Percentiles rank a stretch among this genome's conserved stretches.
Conservation (phyloP, 306 rosid species). For the Corylus heterophylla region DNA sequence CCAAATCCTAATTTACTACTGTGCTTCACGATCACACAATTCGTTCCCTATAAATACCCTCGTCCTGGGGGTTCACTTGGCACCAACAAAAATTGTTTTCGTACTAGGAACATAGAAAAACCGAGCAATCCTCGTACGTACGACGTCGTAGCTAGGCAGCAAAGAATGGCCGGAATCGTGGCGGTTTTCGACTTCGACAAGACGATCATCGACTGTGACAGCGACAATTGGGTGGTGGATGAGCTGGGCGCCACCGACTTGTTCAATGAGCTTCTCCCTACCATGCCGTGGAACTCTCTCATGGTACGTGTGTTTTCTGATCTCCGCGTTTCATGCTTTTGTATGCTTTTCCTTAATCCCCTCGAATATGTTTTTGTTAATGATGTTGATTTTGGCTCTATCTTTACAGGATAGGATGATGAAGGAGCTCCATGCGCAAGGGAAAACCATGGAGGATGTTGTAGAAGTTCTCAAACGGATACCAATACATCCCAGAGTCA, state of each 20-base stretch:
- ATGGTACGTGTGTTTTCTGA: constrained; percentile 42
- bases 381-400: neutral
- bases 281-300: constrained; percentile 90
- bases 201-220: constrained; percentile 74
- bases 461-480: constrained; percentile 44
- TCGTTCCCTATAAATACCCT: constrained; percentile 45
- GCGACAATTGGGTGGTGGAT: constrained; percentile 81
- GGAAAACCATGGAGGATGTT: constrained; percentile 55
- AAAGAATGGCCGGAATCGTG: constrained; percentile 48
- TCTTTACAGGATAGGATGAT: constrained; percentile 64
- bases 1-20: constrained; percentile 2
- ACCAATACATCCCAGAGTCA: constrained; percentile 56
- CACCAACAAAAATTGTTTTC: constrained; percentile 17
- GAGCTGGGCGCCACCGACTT: constrained; percentile 63
- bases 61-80: neutral
- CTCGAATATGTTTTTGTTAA: neutral
- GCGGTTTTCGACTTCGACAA: constrained; percentile 81
- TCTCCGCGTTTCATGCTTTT: neutral
- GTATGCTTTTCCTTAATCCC: no score
- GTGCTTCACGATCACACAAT: neutral
- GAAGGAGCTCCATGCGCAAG: constrained; percentile 63
- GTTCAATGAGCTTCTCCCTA: constrained; percentile 65
- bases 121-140: no score
- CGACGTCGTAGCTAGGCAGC: no score
- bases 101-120: neutral